These are phyloP conservation scores for Rhinocladiella mackenziei DNA, from an alignment of 2,329 filamentous ascomycete genomes.

Conservation along the genomic window DNA sequence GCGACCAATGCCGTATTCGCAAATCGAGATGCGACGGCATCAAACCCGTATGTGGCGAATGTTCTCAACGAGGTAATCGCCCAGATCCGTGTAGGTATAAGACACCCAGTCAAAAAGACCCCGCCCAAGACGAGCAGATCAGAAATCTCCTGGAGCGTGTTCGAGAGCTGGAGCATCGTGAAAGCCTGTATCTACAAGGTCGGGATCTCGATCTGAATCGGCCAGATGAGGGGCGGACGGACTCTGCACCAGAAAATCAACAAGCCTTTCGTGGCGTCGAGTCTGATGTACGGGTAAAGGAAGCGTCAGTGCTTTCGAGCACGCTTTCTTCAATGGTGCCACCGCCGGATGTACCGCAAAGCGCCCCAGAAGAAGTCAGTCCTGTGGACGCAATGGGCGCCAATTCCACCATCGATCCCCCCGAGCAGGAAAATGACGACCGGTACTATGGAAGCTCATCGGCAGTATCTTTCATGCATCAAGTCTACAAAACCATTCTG, in stretches of 20 bases:
- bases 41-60: constrained; percentile 47
- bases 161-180: constrained; percentile 30
- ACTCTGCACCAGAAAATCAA: too few relatives aligned
- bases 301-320: too few relatives aligned
- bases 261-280: too few relatives aligned
- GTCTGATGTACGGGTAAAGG: too few relatives aligned
- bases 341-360: too few relatives aligned
- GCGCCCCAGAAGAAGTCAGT: constrained; percentile 13
- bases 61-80: constrained; percentile 35
- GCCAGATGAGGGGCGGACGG: too few relatives aligned
- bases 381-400: constrained; percentile 37
- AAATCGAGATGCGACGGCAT: constrained; percentile 43
- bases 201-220: too few relatives aligned
- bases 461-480: constrained; percentile 40
- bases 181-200: too few relatives aligned
- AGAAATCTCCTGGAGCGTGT: constrained; percentile 31
- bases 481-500: constrained; percentile 34
- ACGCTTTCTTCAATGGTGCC: too few relatives aligned
- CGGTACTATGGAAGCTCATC: constrained; percentile 42
- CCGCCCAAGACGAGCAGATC: constrained; percentile 37
- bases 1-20: constrained; percentile 42
- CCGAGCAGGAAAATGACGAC: constrained; percentile 26
- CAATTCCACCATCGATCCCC: constrained; percentile 32
- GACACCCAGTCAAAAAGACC: constrained; percentile 36
- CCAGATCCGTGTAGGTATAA: constrained; percentile 41